Base-by-base conservation (phyloP, 176 grass and related monocot species). In the Hordeum marinum region DNA sequence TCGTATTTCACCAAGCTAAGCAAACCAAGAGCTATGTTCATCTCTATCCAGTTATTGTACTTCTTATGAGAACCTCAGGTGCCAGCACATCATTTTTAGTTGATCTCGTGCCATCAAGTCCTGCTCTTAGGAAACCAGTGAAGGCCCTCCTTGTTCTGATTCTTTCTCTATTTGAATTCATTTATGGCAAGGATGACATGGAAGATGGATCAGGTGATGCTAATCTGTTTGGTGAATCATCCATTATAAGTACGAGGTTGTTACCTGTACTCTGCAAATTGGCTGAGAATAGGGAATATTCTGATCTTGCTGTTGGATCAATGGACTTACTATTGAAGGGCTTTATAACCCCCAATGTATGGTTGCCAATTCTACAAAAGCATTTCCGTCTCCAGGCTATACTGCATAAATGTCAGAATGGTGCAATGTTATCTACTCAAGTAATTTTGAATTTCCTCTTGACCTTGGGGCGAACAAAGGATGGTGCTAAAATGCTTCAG, bases 221-320 rank as follows among this genome's bases (percentile, higher is more conserved):
- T 79, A 87, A 93, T 84, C 34, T 84, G 20, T 86, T 89, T 88
- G 86, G 80, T 60, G 93, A 98, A 76, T 76, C 71, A 71, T 71
- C 87, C 54, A 69, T 89, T 69, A 48, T 84, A 73, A 87, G 93
- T 87, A 65, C 65, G 63, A 82, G 75, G n/a, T 85, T 98, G 66
- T 87, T 98, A 81, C 89, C 93, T 88, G 75, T 93, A 77, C 80
- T 98, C 32, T 95, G 96, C 83, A 98, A 95, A 83, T 90, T 85
- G 84, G 84, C 87, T 24, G 87, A 95, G 34, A 91, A 90, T 82
- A 66, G 72, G 35, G 96, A 95, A 81, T 93, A 82, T 26, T 85
- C 69, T 71, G 83, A 88, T 69, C 84, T 92, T 65, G 90, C 91
- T 83, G 76, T 98, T 77, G 91, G 87, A 78, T 84, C 89, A 67